A percentile compares a stretch with the other conserved stretches of the same genome.
Evolutionary conservation across 2,329 filamentous ascomycete genomes (phyloP).

Genomic region (Macrophomina phaseolina): DNA sequence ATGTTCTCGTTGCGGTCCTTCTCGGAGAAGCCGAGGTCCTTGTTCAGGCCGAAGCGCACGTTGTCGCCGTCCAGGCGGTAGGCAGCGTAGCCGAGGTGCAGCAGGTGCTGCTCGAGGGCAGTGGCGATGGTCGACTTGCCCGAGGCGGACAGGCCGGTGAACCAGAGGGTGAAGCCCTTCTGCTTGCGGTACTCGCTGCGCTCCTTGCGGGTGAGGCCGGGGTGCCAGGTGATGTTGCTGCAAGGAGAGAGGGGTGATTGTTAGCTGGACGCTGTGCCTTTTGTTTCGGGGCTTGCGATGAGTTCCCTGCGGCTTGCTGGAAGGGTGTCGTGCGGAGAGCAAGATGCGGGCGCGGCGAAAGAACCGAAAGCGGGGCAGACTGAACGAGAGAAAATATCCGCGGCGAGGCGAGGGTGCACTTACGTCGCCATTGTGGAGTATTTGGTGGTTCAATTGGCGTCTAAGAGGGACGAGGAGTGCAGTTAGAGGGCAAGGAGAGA

Average conservation of each 20-base stretch:
- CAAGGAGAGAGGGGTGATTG: constrained; percentile 24
- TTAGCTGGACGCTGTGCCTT: neutral
- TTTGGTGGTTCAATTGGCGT: constrained; percentile 10
- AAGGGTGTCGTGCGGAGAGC: neutral
- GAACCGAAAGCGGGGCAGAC: constrained; percentile 12
- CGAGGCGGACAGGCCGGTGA: constrained; percentile 93
- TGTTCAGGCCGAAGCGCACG: constrained; percentile 96
- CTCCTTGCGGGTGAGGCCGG: constrained; percentile 78
- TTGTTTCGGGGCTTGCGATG: no score
- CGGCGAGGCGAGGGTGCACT: constrained; percentile 28
- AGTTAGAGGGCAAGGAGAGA: constrained; percentile 7
- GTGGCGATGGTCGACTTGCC: constrained; percentile 98
- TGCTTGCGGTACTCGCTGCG: constrained; percentile 78
- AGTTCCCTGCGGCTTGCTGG: neutral
- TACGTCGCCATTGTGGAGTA: constrained; percentile 43
- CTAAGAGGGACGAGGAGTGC: neutral
- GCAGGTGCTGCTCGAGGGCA: constrained; percentile 93
- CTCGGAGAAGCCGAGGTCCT: constrained; percentile 93
- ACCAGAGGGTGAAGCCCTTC: constrained; percentile 93
- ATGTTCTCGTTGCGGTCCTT: constrained; percentile 98
- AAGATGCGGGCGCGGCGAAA: neutral
- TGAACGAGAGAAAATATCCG: neutral
- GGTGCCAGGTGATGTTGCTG: constrained; percentile 92
- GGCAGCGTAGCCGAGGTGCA: constrained; percentile 80
- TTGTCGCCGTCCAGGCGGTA: constrained; percentile 99